Conservation (phyloP, 108 stramenopile species). For the Nitzschia inconspicua region DNA sequence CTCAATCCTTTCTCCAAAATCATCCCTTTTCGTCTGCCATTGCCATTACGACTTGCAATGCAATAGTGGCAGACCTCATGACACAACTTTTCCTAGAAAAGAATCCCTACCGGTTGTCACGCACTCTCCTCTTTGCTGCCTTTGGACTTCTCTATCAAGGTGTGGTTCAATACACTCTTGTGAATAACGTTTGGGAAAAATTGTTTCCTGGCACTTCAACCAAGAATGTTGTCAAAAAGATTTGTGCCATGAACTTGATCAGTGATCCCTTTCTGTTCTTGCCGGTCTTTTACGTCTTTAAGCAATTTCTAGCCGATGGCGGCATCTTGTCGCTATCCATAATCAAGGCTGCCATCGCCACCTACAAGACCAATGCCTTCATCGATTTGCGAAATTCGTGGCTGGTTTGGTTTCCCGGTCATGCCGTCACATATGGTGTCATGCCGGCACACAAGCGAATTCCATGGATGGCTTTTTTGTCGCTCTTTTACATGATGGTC, state of each 20-base stretch:
- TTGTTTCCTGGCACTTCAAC: constrained; percentile 25
- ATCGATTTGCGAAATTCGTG: constrained; percentile 35
- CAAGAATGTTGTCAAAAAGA: constrained; percentile 14
- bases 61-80: constrained; percentile 17
- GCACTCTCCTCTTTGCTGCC: constrained; percentile 17
- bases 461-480: constrained; percentile 34
- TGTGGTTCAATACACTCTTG: constrained; percentile 27
- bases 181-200: constrained; percentile 30
- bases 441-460: constrained; percentile 32
- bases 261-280: constrained; percentile 32
- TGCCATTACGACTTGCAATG: constrained; percentile 21
- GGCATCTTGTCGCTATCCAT: no score
- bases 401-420: constrained; percentile 40
- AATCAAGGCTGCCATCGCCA: constrained; percentile 14
- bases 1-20: constrained; percentile 9
- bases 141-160: constrained; percentile 40
- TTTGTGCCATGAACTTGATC: constrained; percentile 30
- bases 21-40: constrained; percentile 23
- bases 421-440: constrained; percentile 35
- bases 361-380: constrained; percentile 29
- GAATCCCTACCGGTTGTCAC: constrained; percentile 25
- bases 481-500: constrained; percentile 36
- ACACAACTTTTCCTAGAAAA: constrained; percentile 17
- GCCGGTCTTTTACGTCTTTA: constrained; percentile 37
- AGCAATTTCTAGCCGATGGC: constrained; percentile 3